A percentile compares a stretch with the other conserved stretches of the same genome.
phyloP scores from a whole-genome alignment of 169 alveolate genomes.

The Condylostoma magnum region DNA sequence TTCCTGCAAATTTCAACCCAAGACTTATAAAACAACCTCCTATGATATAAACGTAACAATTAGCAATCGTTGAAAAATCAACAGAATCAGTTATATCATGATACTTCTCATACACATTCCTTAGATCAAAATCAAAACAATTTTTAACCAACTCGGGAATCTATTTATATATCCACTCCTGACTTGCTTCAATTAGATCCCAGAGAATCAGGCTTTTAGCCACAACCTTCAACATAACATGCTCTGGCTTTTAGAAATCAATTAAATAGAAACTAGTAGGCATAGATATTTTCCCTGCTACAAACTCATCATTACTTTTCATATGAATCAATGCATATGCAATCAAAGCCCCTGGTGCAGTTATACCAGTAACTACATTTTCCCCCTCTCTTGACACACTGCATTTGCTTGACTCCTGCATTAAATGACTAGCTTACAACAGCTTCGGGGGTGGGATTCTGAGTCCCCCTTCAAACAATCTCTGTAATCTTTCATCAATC shows the following conservation, averaged over 20 bases:
- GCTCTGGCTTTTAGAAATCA: conserved; percentile 76
- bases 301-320: conserved; percentile 59
- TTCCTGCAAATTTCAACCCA: conserved; percentile 84
- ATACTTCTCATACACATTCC: conserved; percentile 51
- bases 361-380: conserved; percentile 75
- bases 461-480: conserved; percentile 76
- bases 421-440: conserved; percentile 50
- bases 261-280: conserved; percentile 77
- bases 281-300: conserved; percentile 67
- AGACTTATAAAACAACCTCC: conserved; percentile 81
- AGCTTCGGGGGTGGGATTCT: conserved; percentile 57
- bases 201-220: conserved; percentile 78
- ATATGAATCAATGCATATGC: conserved; percentile 76
- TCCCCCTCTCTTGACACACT: conserved; percentile 74
- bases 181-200: conserved; percentile 66
- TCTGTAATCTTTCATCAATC: conserved; percentile 74
- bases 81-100: conserved; percentile 71
- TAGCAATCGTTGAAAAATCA: conserved; percentile 74
- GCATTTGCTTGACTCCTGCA: conserved; percentile 51
- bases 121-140: conserved; percentile 62
- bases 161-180: conserved; percentile 61
- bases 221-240: conserved; percentile 63
- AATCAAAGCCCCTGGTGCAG: conserved; percentile 81
- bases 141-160: conserved; percentile 73
- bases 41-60: conserved; percentile 63